phyloP scores from a whole-genome alignment of 2,329 filamentous ascomycete species.

The Chaetomiaceae sp. region DNA sequence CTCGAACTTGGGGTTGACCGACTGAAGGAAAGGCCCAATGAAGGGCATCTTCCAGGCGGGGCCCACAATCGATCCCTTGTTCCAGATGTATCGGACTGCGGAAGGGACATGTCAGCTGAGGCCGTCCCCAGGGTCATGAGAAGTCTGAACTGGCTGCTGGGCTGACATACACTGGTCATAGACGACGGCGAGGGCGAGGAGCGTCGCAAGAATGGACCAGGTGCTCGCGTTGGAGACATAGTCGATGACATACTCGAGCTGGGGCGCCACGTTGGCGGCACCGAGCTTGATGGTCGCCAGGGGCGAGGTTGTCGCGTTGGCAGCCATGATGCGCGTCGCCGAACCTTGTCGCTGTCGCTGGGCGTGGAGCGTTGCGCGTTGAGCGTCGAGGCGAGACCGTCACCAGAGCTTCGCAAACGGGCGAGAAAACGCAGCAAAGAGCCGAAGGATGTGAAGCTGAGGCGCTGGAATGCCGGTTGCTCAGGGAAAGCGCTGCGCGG shows the following conservation, averaged over 20 bases:
- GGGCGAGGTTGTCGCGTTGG: slow-evolving; percentile 64
- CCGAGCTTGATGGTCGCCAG: slow-evolving; percentile 55
- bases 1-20: slow-evolving; percentile 84
- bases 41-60: slow-evolving; percentile 75
- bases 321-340: slow-evolving; percentile 42
- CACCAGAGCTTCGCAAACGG: background rate
- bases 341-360: background rate
- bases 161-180: slow-evolving; percentile 82
- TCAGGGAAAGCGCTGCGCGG: background rate
- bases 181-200: slow-evolving; percentile 65
- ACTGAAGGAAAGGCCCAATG: slow-evolving; percentile 93
- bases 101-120: slow-evolving; percentile 13
- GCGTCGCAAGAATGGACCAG: slow-evolving; percentile 61
- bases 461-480: background rate
- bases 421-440: background rate
- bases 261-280: slow-evolving; percentile 47
- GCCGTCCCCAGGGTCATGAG: background rate
- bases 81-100: slow-evolving; percentile 68
- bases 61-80: slow-evolving; percentile 72
- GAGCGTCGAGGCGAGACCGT: background rate
- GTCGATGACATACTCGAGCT: slow-evolving; percentile 52
- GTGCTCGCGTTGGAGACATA: slow-evolving; percentile 52
- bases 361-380: slow-evolving; percentile 2
- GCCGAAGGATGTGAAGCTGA: background rate
- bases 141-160: background rate